Conservation (phyloP, 1,139 yeast genomes). For the Suhomyces wounanorum region DNA sequence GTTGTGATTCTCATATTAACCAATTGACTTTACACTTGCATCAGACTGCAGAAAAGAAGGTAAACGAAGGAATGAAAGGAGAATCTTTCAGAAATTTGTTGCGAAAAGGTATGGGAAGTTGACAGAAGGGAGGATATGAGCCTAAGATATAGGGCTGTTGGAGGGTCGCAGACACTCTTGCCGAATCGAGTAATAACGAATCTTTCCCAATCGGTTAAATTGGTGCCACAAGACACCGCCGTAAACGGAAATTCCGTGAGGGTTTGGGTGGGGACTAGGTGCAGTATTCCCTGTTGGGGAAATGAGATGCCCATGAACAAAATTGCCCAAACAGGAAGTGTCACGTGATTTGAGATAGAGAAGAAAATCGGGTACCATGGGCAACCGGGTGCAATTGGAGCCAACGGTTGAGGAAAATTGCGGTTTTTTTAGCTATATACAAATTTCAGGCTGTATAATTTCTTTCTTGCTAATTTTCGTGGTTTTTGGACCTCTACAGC, state of each 20-base stretch:
- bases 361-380: too few relatives aligned
- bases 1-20: conserved; percentile 23
- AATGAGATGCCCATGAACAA: background rate
- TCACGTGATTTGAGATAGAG: background rate
- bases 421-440: too few relatives aligned
- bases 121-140: conserved; percentile 6
- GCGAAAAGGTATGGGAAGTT: conserved; percentile 2
- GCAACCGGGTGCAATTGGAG: too few relatives aligned
- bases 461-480: too few relatives aligned
- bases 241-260: conserved; percentile 6
- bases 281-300: conserved; percentile 11
- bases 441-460: too few relatives aligned
- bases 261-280: conserved; percentile 3
- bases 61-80: conserved; percentile 15
- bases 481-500: too few relatives aligned
- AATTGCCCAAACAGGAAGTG: background rate
- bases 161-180: conserved; percentile 8
- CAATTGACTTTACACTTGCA: conserved; percentile 14
- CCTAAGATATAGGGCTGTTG: conserved; percentile 10
- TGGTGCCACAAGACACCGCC: conserved; percentile 1
- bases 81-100: conserved; percentile 7
- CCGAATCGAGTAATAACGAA: conserved; percentile 14
- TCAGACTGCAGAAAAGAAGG: conserved; percentile 11
- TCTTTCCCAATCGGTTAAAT: conserved; percentile 13
- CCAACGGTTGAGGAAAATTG: too few relatives aligned